These are phyloP conservation scores for Haplographium delicatum DNA, from an alignment of 495 filamentous ascomycete species.

Conservation along the genomic window DNA sequence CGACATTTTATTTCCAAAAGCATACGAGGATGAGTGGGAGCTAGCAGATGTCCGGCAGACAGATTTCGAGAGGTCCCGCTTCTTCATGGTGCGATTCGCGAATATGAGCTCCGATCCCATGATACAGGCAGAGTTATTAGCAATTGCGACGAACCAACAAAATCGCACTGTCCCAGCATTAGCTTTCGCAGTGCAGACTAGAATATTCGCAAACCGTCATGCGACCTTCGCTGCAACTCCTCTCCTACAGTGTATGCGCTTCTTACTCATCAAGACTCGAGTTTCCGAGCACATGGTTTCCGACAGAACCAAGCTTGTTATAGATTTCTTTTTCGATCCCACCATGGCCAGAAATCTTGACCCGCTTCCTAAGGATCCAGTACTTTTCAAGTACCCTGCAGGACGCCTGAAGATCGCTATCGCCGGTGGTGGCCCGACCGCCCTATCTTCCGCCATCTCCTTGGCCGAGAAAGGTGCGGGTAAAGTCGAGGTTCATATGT, in stretches of 20 bases:
- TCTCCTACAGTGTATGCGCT: slow-evolving; percentile 32
- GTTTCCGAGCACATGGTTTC: slow-evolving; percentile 23
- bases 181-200: slow-evolving; percentile 26
- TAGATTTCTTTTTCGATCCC: slow-evolving; percentile 38
- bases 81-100: slow-evolving; percentile 1
- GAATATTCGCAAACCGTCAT: slow-evolving; percentile 29
- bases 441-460: slow-evolving; percentile 32
- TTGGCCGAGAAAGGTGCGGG: slow-evolving; percentile 31
- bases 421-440: slow-evolving; percentile 32
- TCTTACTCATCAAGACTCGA: slow-evolving; percentile 31
- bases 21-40: slow-evolving; percentile 6
- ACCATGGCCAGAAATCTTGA: slow-evolving; percentile 29
- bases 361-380: slow-evolving; percentile 24
- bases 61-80: slow-evolving; percentile 4
- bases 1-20: slow-evolving; percentile 5
- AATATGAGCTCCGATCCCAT: slow-evolving; percentile 1
- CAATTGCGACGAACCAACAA: slow-evolving; percentile 1
- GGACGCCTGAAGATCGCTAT: slow-evolving; percentile 30
- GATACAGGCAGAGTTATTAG: neutral
- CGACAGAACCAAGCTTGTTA: slow-evolving; percentile 22
- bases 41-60: neutral
- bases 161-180: slow-evolving; percentile 11
- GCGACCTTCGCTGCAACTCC: slow-evolving; percentile 29
- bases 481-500: slow-evolving; percentile 2
- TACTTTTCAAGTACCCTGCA: slow-evolving; percentile 29